Conservation (phyloP, 1,139 yeast genomes). For the Pichia sp. region DNA sequence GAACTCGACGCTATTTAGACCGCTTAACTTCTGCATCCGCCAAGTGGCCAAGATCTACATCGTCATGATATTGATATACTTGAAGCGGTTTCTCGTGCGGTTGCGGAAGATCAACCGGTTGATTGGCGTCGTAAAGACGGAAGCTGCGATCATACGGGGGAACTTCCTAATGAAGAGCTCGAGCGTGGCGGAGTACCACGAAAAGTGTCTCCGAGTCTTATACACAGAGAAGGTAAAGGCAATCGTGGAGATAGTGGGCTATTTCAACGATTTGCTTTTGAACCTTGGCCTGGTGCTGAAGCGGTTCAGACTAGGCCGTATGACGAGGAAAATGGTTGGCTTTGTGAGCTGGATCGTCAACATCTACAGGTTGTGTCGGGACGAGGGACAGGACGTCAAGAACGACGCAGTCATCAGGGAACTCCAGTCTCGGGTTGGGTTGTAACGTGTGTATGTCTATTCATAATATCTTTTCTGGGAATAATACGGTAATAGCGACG, state of each 20-base stretch:
- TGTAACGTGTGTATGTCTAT: background rate
- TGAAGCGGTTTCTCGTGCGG: constrained; percentile 24
- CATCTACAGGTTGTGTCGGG: constrained; percentile 28
- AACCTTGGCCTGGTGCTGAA: constrained; percentile 25
- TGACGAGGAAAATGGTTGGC: constrained; percentile 24
- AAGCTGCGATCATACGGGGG: constrained; percentile 9
- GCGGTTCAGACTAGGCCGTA: constrained; percentile 23
- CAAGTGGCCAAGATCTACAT: constrained; percentile 29
- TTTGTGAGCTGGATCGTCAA: constrained; percentile 30
- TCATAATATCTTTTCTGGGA: too few species aligned
- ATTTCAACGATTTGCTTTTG: constrained; percentile 29
- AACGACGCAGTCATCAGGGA: constrained; percentile 6
- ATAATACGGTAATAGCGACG: background rate
- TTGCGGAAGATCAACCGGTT: constrained; percentile 24
- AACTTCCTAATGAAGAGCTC: constrained; percentile 5
- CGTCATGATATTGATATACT: constrained; percentile 28
- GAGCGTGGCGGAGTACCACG: constrained; percentile 12
- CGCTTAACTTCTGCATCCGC: constrained; percentile 18
- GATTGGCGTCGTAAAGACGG: constrained; percentile 20
- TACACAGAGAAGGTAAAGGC: constrained; percentile 27
- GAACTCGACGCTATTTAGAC: constrained; percentile 16
- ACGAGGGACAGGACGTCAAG: constrained; percentile 17
- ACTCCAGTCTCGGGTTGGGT: background rate
- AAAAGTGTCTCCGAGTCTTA: constrained; percentile 22
- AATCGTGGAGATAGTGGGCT: constrained; percentile 28